Evolutionary conservation across 1,284 basidiomycete species (phyloP).

Genomic region (Leccinum fuscescens): DNA sequence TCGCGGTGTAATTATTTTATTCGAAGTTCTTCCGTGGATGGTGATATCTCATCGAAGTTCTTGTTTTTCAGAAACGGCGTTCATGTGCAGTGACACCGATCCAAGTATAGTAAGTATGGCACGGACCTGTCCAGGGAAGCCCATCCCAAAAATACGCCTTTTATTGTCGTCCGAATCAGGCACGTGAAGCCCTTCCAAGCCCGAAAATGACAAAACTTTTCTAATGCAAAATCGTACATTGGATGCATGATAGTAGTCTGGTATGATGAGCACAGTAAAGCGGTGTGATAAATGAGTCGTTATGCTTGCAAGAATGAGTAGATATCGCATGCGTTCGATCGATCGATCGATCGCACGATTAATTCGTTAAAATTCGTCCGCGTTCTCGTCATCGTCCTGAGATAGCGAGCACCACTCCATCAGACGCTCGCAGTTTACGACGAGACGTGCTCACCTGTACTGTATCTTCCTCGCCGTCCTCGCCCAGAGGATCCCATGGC

Average conservation of each 20-base stretch:
- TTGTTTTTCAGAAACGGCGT: background rate
- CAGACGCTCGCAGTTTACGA: background rate
- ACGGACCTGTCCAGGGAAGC: background rate
- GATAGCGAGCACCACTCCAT: background rate
- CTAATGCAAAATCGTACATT: background rate
- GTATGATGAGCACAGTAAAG: background rate
- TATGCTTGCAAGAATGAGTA: background rate
- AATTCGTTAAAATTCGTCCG: constrained; percentile 1
- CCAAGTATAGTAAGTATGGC: background rate
- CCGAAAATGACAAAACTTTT: background rate
- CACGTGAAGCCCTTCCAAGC: background rate
- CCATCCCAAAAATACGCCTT: background rate
- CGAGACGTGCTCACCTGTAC: constrained; percentile 9
- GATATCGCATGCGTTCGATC: background rate
- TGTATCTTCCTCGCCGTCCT: constrained; percentile 26
- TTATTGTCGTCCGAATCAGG: background rate
- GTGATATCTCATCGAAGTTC: background rate
- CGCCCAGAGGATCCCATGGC: constrained; percentile 27
- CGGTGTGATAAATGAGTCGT: background rate
- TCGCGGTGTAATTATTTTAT: background rate
- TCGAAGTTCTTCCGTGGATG: background rate
- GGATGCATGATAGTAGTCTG: background rate
- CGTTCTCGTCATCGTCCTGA: background rate
- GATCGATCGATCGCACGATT: background rate
- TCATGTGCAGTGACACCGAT: background rate